Conservation (phyloP, 495 filamentous ascomycete genomes). For the Aspergillus bridgeri region DNA sequence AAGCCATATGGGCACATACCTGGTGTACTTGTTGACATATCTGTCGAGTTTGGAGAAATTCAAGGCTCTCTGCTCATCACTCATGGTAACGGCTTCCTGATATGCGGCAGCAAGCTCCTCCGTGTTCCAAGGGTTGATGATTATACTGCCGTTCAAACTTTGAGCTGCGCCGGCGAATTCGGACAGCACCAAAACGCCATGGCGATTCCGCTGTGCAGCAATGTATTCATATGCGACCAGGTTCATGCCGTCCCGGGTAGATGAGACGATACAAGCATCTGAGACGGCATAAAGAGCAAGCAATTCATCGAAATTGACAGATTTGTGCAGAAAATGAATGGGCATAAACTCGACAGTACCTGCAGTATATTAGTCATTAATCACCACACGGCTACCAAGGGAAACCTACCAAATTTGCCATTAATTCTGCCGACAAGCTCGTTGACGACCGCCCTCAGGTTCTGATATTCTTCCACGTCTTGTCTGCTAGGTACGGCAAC, state of each 20-base stretch:
- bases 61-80: slow-evolving; percentile 73
- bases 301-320: slow-evolving; percentile 86
- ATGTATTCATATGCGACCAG: slow-evolving; percentile 99
- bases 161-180: slow-evolving; percentile 96
- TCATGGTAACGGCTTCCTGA: slow-evolving; percentile 91
- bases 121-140: slow-evolving; percentile 97
- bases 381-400: neutral
- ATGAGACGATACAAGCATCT: slow-evolving; percentile 91
- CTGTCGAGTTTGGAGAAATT: slow-evolving; percentile 88
- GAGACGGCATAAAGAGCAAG: slow-evolving; percentile 91
- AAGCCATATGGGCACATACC: slow-evolving; percentile 35
- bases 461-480: slow-evolving; percentile 98
- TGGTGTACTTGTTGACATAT: slow-evolving; percentile 95
- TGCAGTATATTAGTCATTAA: slow-evolving; percentile 23
- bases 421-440: slow-evolving; percentile 95
- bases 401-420: slow-evolving; percentile 70
- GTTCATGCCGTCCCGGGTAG: slow-evolving; percentile 98
- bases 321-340: slow-evolving; percentile 96
- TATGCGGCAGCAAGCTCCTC: slow-evolving; percentile 92
- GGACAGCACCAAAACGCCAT: slow-evolving; percentile 88
- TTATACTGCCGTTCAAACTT: slow-evolving; percentile 84
- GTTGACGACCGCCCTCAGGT: slow-evolving; percentile 88
- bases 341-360: slow-evolving; percentile 96
- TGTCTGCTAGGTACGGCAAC: slow-evolving; percentile 91
- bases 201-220: slow-evolving; percentile 80